phyloP scores from a whole-genome alignment of 441 rosid genomes.

The Dalechampia spathulata region DNA sequence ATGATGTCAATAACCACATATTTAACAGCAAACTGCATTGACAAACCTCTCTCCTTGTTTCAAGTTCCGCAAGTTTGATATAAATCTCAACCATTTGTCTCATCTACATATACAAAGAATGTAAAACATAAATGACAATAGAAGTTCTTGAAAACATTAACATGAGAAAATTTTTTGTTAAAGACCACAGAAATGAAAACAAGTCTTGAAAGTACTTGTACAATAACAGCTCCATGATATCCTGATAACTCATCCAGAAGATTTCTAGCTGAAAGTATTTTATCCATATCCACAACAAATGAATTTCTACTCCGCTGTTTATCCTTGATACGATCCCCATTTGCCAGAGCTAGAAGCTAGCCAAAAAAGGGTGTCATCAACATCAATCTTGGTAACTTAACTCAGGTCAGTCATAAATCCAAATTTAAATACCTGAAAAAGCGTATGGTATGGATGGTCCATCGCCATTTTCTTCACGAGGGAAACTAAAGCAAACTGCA shows the following conservation, averaged over 20 bases:
- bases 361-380: constrained; percentile 8
- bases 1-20: constrained; percentile 5
- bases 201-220: constrained; percentile 46
- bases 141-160: neutral
- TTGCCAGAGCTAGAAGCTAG: constrained; percentile 93
- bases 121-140: neutral
- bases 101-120: constrained; percentile 45
- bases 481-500: constrained; percentile 86
- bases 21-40: constrained; percentile 14
- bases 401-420: constrained; percentile 6
- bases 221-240: constrained; percentile 73
- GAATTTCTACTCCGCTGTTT: constrained; percentile 91
- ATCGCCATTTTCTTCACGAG: constrained; percentile 97
- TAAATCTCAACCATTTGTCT: constrained; percentile 94
- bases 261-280: constrained; percentile 82
- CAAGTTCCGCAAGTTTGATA: constrained; percentile 96
- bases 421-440: constrained; percentile 67
- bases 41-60: constrained; percentile 93
- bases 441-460: constrained; percentile 95
- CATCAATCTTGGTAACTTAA: constrained; percentile 8
- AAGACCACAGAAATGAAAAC: constrained; percentile 7
- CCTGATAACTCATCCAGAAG: constrained; percentile 66
- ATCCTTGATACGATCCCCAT: constrained; percentile 97
- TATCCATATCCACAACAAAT: constrained; percentile 88
- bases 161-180: neutral